Percentiles rank a stretch among this genome's conserved stretches.
Evolutionary conservation across 73 alveolate species (phyloP).

Genomic region (Stentor coeruleus): DNA sequence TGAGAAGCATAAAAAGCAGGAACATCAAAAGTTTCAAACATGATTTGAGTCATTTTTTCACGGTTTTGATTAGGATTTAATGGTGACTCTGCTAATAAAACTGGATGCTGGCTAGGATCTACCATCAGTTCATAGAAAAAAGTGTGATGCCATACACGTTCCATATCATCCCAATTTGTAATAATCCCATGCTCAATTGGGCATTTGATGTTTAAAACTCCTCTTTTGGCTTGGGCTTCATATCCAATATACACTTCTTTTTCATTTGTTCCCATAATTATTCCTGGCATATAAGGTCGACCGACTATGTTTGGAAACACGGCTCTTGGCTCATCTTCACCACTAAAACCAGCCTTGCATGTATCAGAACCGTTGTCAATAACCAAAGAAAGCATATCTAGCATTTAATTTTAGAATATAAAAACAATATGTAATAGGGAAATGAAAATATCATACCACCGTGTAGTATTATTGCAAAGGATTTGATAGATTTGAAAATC

Average conservation of each 20-base stretch:
- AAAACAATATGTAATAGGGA: no score
- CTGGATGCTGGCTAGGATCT: slow-evolving; percentile 75
- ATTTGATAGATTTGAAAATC: no score
- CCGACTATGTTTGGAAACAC: slow-evolving; percentile 98
- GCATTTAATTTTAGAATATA: no score
- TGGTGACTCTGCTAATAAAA: slow-evolving; percentile 84
- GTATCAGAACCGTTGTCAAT: slow-evolving; percentile 81
- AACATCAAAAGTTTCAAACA: slow-evolving; percentile 86
- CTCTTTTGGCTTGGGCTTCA: slow-evolving; percentile 94
- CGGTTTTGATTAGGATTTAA: slow-evolving; percentile 74
- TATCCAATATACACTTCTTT: slow-evolving; percentile 93
- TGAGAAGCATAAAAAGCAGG: slow-evolving; percentile 59
- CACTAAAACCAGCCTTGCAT: slow-evolving; percentile 96
- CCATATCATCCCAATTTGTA: slow-evolving; percentile 93
- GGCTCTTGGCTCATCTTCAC: slow-evolving; percentile 93
- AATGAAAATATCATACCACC: no score
- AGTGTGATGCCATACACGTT: slow-evolving; percentile 57
- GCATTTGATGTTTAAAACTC: slow-evolving; percentile 80
- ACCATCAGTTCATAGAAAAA: slow-evolving; percentile 61
- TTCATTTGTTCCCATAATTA: slow-evolving; percentile 59
- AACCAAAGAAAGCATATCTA: slow-evolving; percentile 46
- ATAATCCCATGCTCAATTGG: slow-evolving; percentile 95
- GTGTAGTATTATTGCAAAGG: no score
- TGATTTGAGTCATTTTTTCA: slow-evolving; percentile 84
- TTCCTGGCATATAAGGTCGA: slow-evolving; percentile 94